Percentiles rank a stretch among this genome's conserved stretches.
phyloP scores from a whole-genome alignment of 768 basidiomycete species.

The Podaxis sp. region DNA sequence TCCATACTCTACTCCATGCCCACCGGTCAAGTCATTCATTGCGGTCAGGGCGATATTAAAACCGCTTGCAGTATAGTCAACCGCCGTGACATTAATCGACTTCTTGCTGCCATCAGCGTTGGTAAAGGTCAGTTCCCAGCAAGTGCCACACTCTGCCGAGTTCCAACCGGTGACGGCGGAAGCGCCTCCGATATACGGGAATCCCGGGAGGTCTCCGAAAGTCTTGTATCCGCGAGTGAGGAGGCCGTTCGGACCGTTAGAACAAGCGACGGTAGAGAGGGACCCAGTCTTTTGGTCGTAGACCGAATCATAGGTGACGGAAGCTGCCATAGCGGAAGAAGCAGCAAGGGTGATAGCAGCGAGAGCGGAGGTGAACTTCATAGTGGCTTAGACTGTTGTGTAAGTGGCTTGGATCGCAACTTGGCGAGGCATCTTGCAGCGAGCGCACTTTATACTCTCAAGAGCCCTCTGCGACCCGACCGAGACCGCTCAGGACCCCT shows the following conservation, averaged over 20 bases:
- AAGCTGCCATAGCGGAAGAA: slow-evolving; percentile 24
- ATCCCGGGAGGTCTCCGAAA: slow-evolving; percentile 52
- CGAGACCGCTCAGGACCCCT: background rate
- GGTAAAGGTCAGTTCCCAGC: slow-evolving; percentile 58
- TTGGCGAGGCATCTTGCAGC: background rate
- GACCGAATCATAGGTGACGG: slow-evolving; percentile 41
- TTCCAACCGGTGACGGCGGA: slow-evolving; percentile 50
- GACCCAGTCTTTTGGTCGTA: slow-evolving; percentile 48
- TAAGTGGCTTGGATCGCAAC: background rate
- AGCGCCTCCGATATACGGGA: slow-evolving; percentile 61
- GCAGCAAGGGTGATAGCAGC: slow-evolving; percentile 24
- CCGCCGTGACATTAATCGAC: slow-evolving; percentile 48
- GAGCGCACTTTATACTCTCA: background rate
- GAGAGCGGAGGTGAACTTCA: slow-evolving; percentile 32
- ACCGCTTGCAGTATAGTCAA: slow-evolving; percentile 48
- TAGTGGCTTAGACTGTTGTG: slow-evolving; percentile 19
- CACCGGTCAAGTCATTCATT: slow-evolving; percentile 55
- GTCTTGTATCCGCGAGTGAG: slow-evolving; percentile 44
- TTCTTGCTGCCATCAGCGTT: slow-evolving; percentile 26
- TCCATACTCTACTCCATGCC: slow-evolving; percentile 45
- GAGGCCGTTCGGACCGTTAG: slow-evolving; percentile 52
- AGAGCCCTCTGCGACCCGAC: background rate
- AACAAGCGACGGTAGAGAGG: slow-evolving; percentile 44
- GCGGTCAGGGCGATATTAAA: slow-evolving; percentile 53
- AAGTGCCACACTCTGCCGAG: slow-evolving; percentile 55